Base-by-base conservation (phyloP, 2,329 filamentous ascomycete genomes). In the Colletotrichum sp. region DNA sequence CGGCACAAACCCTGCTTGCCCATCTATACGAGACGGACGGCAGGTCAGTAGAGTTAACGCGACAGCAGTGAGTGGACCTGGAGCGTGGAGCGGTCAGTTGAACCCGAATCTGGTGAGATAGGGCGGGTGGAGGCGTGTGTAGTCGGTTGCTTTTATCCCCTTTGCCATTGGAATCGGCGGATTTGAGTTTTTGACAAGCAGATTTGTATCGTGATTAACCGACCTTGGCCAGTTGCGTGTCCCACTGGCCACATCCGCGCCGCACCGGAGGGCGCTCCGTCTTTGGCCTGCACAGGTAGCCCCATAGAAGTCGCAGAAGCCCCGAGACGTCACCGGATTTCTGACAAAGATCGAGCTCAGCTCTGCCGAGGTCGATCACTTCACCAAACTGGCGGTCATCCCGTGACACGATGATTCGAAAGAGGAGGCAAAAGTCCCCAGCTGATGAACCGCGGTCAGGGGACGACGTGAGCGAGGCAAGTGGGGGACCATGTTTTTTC, bases 11-110 rank as follows among this genome's bases (percentile, higher is more conserved):
- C 72, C 28, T 71, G 19, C 44, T 15, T 34, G 19, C 28, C 34
- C 25, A 68, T 74, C 32, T 74, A 74, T 70, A 71, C 72, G 72
- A 74, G 68, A 71, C 72, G 39, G 55, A 25, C 44, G 67, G 59
- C 27, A 60, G 44, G 44, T 28, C 28, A 25, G 68, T 60, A 60
- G 69, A 71, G 34, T 66, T 66, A 34, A 63, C 25, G 44, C 59
- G 30, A 39, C 67, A 19, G 52, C 25, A 36, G 60, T n/a, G 12
- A 48, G 44, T 72, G 72, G 72, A 22, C 39, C 48, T 72, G 39
- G 16, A 60, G 52, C 22, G 25, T 30, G n/a, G 11, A 48, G 52
- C 30, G 28, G 36, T 48, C 48, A 72, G 36, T 36, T 28, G 61
- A 59, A 36, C 44, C 27, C 44, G 12, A 59, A 36, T 48, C 28